A percentile compares a stretch with the other conserved stretches of the same genome.
These are phyloP conservation scores for Leptodermis oblonga DNA, from an alignment of 257 asterid species.

Conservation along the genomic window DNA sequence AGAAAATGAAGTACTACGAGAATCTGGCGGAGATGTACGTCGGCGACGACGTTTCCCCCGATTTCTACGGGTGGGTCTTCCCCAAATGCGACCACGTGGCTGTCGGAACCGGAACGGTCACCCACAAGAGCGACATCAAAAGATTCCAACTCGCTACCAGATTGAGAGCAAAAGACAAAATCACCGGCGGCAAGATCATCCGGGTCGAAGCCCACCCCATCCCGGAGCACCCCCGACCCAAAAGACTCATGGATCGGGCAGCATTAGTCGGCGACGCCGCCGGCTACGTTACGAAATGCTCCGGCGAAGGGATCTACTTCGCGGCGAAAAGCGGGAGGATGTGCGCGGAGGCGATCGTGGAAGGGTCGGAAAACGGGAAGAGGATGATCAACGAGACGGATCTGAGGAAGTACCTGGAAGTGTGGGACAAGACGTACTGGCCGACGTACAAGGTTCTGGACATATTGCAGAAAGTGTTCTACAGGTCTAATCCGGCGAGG, in stretches of 20 bases:
- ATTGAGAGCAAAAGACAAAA: constrained; percentile 74
- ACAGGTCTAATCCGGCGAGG: constrained; percentile 80
- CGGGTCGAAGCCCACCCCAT: constrained; percentile 93
- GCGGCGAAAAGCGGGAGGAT: constrained; percentile 91
- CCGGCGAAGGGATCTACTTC: constrained; percentile 88
- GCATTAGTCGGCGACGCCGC: constrained; percentile 92
- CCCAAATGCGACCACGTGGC: constrained; percentile 97
- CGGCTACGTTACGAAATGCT: constrained; percentile 83
- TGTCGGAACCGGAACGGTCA: constrained; percentile 91
- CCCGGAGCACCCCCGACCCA: constrained; percentile 87
- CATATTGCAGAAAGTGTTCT: constrained; percentile 78
- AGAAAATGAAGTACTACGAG: constrained; percentile 82
- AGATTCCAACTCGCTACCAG: constrained; percentile 73
- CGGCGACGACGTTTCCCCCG: constrained; percentile 91
- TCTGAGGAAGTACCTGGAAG: constrained; percentile 68
- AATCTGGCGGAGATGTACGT: constrained; percentile 85
- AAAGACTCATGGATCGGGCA: constrained; percentile 57
- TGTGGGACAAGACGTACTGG: constrained; percentile 92
- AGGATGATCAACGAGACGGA: constrained; percentile 80
- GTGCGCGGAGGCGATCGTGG: constrained; percentile 93
- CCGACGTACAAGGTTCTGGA: constrained; percentile 88
- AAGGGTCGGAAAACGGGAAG: constrained; percentile 78
- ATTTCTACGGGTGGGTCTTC: constrained; percentile 94
- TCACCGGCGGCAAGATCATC: constrained; percentile 66
- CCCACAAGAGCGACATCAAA: constrained; percentile 85